Conservation (phyloP, 2,329 filamentous ascomycete genomes). For the Fusarium coffeatum region DNA sequence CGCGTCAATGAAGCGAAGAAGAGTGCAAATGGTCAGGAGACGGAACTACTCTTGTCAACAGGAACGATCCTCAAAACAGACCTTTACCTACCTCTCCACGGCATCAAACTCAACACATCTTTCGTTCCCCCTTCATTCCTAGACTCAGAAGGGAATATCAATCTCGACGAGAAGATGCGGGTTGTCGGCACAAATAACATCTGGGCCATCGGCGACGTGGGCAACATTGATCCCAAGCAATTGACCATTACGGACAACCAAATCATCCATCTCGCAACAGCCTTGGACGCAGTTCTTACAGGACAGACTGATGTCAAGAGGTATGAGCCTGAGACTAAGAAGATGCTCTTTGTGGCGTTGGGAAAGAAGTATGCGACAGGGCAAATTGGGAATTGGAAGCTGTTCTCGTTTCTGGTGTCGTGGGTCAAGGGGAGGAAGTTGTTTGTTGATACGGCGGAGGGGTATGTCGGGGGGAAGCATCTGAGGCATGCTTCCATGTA, state of each 20-base stretch:
- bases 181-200: conserved; percentile 51
- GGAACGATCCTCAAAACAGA: conserved; percentile 49
- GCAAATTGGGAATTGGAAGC: conserved; percentile 50
- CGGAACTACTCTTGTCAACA: conserved; percentile 48
- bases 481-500: conserved; percentile 48
- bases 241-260: conserved; percentile 50
- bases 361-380: conserved; percentile 48
- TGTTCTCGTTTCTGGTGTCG: conserved; percentile 49
- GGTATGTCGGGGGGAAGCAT: conserved; percentile 47
- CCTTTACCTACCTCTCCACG: conserved; percentile 59
- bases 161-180: conserved; percentile 51
- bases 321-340: conserved; percentile 43
- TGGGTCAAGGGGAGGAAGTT: conserved; percentile 51
- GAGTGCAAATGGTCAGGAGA: conserved; percentile 8
- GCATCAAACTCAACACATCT: conserved; percentile 56
- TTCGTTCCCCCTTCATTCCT: conserved; percentile 53
- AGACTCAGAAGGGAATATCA: conserved; percentile 50
- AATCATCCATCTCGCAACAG: conserved; percentile 48
- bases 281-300: conserved; percentile 47
- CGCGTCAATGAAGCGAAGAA: conserved; percentile 46
- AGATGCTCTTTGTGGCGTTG: conserved; percentile 48
- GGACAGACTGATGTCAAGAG: conserved; percentile 7
- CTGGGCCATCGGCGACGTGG: conserved; percentile 58
- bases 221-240: conserved; percentile 55
- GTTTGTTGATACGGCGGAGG: conserved; percentile 48